Base-by-base conservation (phyloP, 2,329 filamentous ascomycete genomes). In the Microsporum canis region DNA sequence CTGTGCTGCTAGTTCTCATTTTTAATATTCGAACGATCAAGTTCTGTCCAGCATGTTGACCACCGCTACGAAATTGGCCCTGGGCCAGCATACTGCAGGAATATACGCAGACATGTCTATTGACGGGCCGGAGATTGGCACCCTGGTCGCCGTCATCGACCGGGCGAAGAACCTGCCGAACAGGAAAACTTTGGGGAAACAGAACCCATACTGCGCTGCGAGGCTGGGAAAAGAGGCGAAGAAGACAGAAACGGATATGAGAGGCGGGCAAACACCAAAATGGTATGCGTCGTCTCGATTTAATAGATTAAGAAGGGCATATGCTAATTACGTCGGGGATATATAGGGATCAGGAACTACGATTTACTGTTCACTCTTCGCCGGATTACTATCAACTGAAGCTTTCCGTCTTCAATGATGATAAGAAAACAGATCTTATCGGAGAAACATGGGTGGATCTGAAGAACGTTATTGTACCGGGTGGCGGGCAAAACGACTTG, bases 141-240 rank as follows among this genome's bases (percentile, higher is more conserved):
- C 91, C 1, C 80, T 99, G 67, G 90, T 99, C 55, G 83, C 91
- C 61, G 87, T 99, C 69, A 84, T 97, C 70, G 94, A 99, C 77
- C 84, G 91, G 67, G 94, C 91, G 59, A 97, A 96, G 83, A 99
- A 99, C 73, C 78, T 99, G 67, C 94, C 94, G 58, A 99, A 99
- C 76, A 80, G 91, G 68, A 95, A 95, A 79, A 94, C 91, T 4
- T 96, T 99, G 80, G 94, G 94, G 61, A 99, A 99, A 77, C 94
- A 99, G 77, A 91, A 97, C 72, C 92, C 94, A 0, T 99, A 97
- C 75, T 96, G 91, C 75, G 94, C 94, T 41, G 91, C 91, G 36
- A 82, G 94, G 60, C 78, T 99, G 53, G 94, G 92, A 38, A 99
- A 99, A 75, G 91, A 97, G 76, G 94, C 94, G 56, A 95, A 95